phyloP scores from a whole-genome alignment of 208 protist species.

The Vickermania ingenoplastis region DNA sequence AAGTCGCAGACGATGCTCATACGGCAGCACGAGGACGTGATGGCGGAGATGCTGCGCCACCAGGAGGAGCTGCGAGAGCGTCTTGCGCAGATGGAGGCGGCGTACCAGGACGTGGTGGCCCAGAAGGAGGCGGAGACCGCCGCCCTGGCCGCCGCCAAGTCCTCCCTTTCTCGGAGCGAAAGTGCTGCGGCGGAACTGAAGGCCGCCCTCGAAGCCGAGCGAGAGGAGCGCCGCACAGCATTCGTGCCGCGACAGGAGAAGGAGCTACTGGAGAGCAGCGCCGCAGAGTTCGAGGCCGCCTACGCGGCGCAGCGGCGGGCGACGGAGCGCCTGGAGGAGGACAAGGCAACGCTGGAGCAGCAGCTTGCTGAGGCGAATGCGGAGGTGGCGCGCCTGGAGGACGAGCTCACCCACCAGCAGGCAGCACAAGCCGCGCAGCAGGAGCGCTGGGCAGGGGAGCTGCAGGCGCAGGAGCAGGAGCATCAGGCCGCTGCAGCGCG shows the following conservation, averaged over 20 bases:
- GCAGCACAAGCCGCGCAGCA: slow-evolving; percentile 9
- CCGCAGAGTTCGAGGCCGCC: slow-evolving; percentile 5
- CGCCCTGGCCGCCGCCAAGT: slow-evolving; percentile 13
- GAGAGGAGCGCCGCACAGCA: slow-evolving; percentile 11
- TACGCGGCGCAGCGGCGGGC: background rate
- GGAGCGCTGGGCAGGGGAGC: slow-evolving; percentile 16
- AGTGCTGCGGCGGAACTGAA: slow-evolving; percentile 14
- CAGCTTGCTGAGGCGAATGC: background rate
- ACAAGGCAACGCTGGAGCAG: background rate
- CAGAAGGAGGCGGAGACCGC: slow-evolving; percentile 14
- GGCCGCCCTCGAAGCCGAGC: slow-evolving; percentile 16
- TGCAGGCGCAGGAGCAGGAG: slow-evolving; percentile 1
- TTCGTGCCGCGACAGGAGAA: slow-evolving; percentile 6
- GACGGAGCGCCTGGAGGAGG: background rate
- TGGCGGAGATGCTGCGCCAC: slow-evolving; percentile 32
- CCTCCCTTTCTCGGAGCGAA: too few species aligned
- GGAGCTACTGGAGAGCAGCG: background rate
- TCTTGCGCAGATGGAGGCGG: slow-evolving; percentile 6
- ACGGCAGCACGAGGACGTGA: slow-evolving; percentile 41
- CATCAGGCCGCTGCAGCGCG: background rate
- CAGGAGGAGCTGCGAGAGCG: slow-evolving; percentile 31
- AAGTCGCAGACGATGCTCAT: slow-evolving; percentile 39
- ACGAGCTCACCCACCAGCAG: slow-evolving; percentile 9
- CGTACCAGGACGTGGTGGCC: background rate
- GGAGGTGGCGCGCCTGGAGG: background rate